phyloP scores from a whole-genome alignment of 75 land plant species.

The Sequoiadendron giganteum region DNA sequence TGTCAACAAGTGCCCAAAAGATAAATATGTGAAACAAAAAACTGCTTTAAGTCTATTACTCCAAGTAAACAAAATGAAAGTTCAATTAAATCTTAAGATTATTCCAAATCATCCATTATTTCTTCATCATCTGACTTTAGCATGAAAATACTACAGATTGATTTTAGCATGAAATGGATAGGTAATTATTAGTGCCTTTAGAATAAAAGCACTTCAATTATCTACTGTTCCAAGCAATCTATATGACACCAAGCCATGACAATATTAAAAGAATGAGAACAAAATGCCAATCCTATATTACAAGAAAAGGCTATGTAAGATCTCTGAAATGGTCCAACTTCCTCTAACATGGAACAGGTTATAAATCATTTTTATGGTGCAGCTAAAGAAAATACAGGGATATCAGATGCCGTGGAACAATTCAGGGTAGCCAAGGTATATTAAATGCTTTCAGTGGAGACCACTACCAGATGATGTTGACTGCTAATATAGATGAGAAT shows the following conservation, averaged over 20 bases:
- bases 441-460: not conserved
- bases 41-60: not conserved
- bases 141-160: not conserved
- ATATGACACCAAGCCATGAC: not conserved
- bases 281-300: not conserved
- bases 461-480: not conserved
- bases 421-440: too few relatives aligned
- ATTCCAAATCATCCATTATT: not conserved
- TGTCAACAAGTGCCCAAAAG: not conserved
- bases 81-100: too few relatives aligned
- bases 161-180: not conserved
- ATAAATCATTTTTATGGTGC: not conserved
- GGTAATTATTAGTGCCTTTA: not conserved
- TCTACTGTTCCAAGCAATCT: not conserved
- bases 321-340: not conserved
- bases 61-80: too few relatives aligned
- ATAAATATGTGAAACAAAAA: not conserved
- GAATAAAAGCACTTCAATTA: too few relatives aligned
- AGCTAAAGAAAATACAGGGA: not conserved
- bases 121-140: not conserved
- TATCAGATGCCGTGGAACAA: too few relatives aligned
- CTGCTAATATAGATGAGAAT: not conserved
- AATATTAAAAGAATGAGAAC: not conserved
- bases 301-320: not conserved
- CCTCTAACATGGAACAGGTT: not conserved